phyloP scores from a whole-genome alignment of 2,329 filamentous ascomycete species.

The Fusarium sp. region DNA sequence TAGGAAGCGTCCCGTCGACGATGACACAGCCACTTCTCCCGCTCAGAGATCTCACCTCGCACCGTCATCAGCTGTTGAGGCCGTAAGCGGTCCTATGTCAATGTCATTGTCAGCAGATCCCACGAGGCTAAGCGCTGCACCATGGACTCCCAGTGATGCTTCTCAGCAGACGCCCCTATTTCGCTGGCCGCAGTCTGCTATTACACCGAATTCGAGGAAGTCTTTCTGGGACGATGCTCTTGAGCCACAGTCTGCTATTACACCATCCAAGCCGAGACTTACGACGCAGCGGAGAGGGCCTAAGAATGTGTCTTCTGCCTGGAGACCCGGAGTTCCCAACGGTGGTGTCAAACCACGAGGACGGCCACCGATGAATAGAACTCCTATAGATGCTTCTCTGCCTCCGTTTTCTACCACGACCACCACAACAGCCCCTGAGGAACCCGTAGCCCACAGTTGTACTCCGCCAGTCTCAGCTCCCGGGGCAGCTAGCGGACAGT shows the following conservation, averaged over 20 bases:
- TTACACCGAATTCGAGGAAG: constrained; percentile 69
- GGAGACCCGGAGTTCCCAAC: constrained; percentile 73
- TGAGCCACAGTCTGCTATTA: constrained; percentile 79
- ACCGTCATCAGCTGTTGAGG: constrained; percentile 57
- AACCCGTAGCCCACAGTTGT: constrained; percentile 8
- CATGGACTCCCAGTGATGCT: constrained; percentile 44
- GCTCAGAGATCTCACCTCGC: constrained; percentile 71
- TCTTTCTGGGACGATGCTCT: constrained; percentile 63
- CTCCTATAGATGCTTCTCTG: constrained; percentile 62
- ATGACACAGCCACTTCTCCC: constrained; percentile 58
- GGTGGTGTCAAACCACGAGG: constrained; percentile 78
- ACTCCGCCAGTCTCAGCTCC: constrained; percentile 6
- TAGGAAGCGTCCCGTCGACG: constrained; percentile 70
- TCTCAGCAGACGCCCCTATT: constrained; percentile 67
- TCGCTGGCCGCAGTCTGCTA: constrained; percentile 80
- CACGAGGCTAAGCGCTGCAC: constrained; percentile 49
- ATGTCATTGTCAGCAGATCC: constrained; percentile 54
- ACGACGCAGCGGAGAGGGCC: constrained; percentile 72
- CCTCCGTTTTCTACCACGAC: constrained; percentile 19
- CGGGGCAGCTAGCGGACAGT: neutral
- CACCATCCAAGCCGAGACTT: constrained; percentile 66
- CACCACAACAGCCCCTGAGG: constrained; percentile 13
- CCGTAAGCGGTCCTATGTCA: constrained; percentile 50
- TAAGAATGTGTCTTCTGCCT: constrained; percentile 87
- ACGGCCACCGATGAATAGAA: constrained; percentile 75